Evolutionary conservation across 75 land plant genomes (phyloP), one percentile per base, ranked within the genome.

Genomic region (Selaginella moellendorffii): DNA sequence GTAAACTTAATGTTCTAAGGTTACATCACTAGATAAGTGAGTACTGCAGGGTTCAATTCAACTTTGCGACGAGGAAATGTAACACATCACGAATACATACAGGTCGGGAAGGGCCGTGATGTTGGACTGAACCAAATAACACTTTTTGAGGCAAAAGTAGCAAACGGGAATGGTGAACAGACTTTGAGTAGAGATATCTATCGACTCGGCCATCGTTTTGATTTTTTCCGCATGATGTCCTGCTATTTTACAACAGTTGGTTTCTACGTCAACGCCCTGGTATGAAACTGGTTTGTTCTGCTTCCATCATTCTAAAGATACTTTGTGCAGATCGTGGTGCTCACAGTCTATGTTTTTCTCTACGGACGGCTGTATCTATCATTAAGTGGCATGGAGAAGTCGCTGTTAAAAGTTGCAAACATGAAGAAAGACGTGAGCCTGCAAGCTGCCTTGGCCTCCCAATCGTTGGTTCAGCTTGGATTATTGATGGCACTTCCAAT

Each of bases 131-230:
- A 56, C n/a, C 59, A 56, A 19, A 56, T 56, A 56, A 8, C 59
- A 8, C 21, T 24, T 21, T 56, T 56, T 56, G 59, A 56, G 24
- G 59, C 59, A 56, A 56, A 56, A 19, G 59, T 56, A 8, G 59
- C 59, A 56, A 56, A 56, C n/a, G 59, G 59, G n/a, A 56, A 56
- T 19, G 59, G 59, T 56, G 59, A 56, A 56, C 59, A 56, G 59
- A 56, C 59, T 9, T n/a, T 56, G 24, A 56, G 59, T n/a, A 56
- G 59, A 56, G 59, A 56, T 21, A 56, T 56, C 8, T 56, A 56
- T 56, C 59, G 59, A 8, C 59, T 56, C 21, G 59, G 59, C 19
- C 59, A 56, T 24, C 59, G 59, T 8, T 56, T 56, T 19, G 59
- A 56, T 24, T 56, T 56, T 19, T 56, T 56, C 59, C 59, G 59